Evolutionary conservation across 257 asterid genomes (phyloP), one percentile per base, ranked within the genome.

Genomic region (Nicotiana noctiflora): DNA sequence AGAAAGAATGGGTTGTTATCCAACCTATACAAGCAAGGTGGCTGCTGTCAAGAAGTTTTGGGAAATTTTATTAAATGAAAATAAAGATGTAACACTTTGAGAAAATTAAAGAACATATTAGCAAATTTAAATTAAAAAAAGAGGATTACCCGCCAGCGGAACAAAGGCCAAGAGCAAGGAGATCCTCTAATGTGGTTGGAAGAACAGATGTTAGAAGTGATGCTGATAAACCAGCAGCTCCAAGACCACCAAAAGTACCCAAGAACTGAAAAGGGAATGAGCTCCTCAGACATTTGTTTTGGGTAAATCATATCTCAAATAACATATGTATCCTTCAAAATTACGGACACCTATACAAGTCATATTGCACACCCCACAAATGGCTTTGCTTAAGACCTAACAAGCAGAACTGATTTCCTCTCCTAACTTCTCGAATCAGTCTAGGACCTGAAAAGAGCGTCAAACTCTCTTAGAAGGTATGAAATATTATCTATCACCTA

Each of bases 161-260:
- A 89, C 99, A 96, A 86, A 96, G 91, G 79, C 95, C 98, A 59
- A 96, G 86, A 56, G 98, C 98, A 83, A 96, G 97, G 81, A 96
- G 97, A 89, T 96, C 99, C 88, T 96, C 98, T 80, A 86, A 82
- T 65, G 98, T 91, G 64, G 92, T 90, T 18, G 94, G 93, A 86
- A 96, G 84, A 82, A 96, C 89, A 84, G 99, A 96, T 63, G 98
- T 96, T 87, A 96, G 84, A 76, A 96, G 96, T 11, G 98, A 94
- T 57, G 98, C 98, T 80, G 98, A 94, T 62, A 96, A 85, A 81
- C 98, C 98, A 66, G 99, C 98, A 79, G 91, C 94, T 66, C 98
- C 99, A 60, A 96, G 87, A 77, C 98, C 97, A 66, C 99, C 98
- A 81, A 86, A 91, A 84, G 98, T 88, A 57, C 90, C 92, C 88